Base-by-base conservation (phyloP, 352 stramenopile genomes). In the Pythium dissotocum region DNA sequence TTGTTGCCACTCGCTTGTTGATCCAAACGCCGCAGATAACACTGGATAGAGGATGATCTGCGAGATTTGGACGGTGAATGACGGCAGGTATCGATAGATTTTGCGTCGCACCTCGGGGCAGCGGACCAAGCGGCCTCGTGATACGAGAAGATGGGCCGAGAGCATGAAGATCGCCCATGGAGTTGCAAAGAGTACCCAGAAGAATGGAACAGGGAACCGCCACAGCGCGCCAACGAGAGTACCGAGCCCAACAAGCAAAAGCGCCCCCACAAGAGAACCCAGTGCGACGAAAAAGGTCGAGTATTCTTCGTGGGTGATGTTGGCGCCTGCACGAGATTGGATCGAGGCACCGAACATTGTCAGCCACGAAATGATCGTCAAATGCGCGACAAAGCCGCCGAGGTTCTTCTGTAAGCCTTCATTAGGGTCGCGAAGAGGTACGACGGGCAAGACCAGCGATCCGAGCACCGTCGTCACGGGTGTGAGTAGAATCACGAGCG, bases 31-130 rank as follows among this genome's bases (percentile, higher is more conserved):
- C 2, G 57, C 46, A 6, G 60, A 61, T 26, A 61, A 61, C 4
- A 56, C 54, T 6, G 60, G 42, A 40, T 73, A 73, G 6, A 69
- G 9, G 36, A 69, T 28, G 46, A 69, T 35, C 14, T 73, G 67
- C 33, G 51, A 61, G 26, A 38, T 36, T 26, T 73, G 67, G 13
- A 73, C 32, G 13, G 32, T n/a, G 21, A 66, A 54, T 2, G 44
- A 40, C 2, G 36, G 60, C 13, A 61, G 33, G 26, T 13, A 52
- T 9, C n/a, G n/a, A 9, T 32, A 30, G 18, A 52, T n/a, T 30
- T 32, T 52, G 18, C n/a, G 4, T 9, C 44, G 44, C 0, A 30
- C 16, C 7, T 13, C 10, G 6, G 30, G n/a, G 1, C 3, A 30
- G 30, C 44, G 44, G 4, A 52, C n/a, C 4, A 52, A 2, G 16